Evolutionary conservation across 164 flowering plant genomes (phyloP).

Genomic region (Saururus chinensis): DNA sequence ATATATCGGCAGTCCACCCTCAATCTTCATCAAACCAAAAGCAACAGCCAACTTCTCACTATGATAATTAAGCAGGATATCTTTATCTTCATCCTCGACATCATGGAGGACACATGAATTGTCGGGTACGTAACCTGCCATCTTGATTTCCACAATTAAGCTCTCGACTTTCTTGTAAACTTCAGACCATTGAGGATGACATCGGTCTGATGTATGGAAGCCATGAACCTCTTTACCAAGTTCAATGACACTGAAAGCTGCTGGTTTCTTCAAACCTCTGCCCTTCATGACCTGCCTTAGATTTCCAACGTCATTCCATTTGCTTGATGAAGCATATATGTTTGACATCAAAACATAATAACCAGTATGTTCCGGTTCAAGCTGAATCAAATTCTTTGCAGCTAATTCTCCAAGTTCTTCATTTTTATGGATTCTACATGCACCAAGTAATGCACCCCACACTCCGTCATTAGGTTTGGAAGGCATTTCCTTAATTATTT

Average conservation of each 20-base stretch:
- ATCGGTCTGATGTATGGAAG: slow-evolving; percentile 31
- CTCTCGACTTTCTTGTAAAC: slow-evolving; percentile 20
- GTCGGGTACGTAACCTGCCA: slow-evolving; percentile 34
- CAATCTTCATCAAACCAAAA: slow-evolving; percentile 28
- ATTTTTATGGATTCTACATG: slow-evolving; percentile 37
- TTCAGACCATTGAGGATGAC: slow-evolving; percentile 17
- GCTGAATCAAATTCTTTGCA: slow-evolving; percentile 26
- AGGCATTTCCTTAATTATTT: slow-evolving; percentile 30
- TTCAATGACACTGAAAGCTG: slow-evolving; percentile 35
- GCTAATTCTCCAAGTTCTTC: slow-evolving; percentile 28
- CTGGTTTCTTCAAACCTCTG: slow-evolving; percentile 30
- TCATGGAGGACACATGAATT: slow-evolving; percentile 27
- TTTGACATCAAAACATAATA: slow-evolving; percentile 40
- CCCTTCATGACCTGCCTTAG: slow-evolving; percentile 25
- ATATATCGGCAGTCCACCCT: slow-evolving; percentile 15
- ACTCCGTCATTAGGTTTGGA: slow-evolving; percentile 25
- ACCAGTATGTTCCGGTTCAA: slow-evolving; percentile 33
- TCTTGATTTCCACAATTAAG: slow-evolving; percentile 27
- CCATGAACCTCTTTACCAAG: slow-evolving; percentile 29
- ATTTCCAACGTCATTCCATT: slow-evolving; percentile 33
- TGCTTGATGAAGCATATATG: slow-evolving; percentile 30
- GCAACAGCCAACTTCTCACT: slow-evolving; percentile 40
- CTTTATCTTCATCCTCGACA: slow-evolving; percentile 38
- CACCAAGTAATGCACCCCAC: slow-evolving; percentile 46
- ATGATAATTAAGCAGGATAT: slow-evolving; percentile 22